Evolutionary conservation across 257 asterid species (phyloP).

Genomic region (Jasminum sambac): DNA sequence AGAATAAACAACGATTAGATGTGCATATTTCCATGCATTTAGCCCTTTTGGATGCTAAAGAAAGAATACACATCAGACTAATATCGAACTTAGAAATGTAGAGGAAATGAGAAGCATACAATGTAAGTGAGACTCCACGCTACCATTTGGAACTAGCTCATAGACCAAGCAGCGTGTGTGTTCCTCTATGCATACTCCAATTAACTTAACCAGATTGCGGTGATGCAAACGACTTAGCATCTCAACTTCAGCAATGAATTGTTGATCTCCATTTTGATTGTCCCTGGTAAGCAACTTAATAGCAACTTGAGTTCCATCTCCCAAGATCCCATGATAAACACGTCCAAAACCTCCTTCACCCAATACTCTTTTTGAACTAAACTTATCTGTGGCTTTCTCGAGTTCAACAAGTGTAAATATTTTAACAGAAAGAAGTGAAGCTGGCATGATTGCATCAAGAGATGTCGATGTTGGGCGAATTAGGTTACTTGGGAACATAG

Average conservation of each 20-base stretch:
- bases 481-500: conserved; percentile 48
- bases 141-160: conserved; percentile 88
- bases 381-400: conserved; percentile 55
- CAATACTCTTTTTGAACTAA: conserved; percentile 45
- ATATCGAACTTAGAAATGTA: conserved; percentile 14
- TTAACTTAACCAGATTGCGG: conserved; percentile 91
- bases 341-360: conserved; percentile 81
- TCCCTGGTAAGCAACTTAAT: conserved; percentile 77
- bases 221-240: conserved; percentile 98
- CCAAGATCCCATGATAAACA: conserved; percentile 68
- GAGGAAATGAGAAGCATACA: conserved; percentile 46
- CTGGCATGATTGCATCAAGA: conserved; percentile 46
- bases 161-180: conserved; percentile 81
- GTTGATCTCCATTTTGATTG: conserved; percentile 86
- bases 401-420: conserved; percentile 53
- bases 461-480: conserved; percentile 51
- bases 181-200: conserved; percentile 89
- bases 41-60: not conserved
- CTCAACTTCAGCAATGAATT: conserved; percentile 92
- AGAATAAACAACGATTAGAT: not conserved
- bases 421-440: conserved; percentile 55
- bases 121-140: conserved; percentile 93
- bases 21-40: not conserved
- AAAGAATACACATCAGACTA: not conserved
- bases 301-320: conserved; percentile 79